Base-by-base conservation (phyloP, 106 monocot genomes). In the Apostasia shenzhenica region DNA sequence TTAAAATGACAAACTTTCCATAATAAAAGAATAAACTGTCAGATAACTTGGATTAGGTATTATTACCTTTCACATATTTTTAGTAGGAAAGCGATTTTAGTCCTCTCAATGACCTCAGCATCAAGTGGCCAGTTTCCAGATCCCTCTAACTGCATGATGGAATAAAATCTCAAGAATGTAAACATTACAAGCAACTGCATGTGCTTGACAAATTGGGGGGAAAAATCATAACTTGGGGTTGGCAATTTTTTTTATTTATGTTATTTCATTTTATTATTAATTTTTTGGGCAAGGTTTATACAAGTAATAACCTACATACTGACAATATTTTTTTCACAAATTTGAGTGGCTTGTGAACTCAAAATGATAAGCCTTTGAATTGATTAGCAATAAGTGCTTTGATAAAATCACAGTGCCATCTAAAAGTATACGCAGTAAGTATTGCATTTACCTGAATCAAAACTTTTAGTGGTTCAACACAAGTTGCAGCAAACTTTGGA, bases 81-180 rank as follows among this genome's bases (percentile, higher is more conserved):
- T 49, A 99, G 59, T 62, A 99, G 87, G 72, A 93, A 99, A 71
- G 99, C 87, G 55, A 72, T 61, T 76, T 93, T 99, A 54, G 92
- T 99, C 77, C 88, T 99, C 93, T 93, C 92, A 59, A 93, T 82
- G 38, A 90, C 85, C 67, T 72, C 61, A 59, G 66, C 57, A 67
- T 93, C 99, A 87, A 88, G 66, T 4, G 93, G 99, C 99, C 99
- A 99, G 42, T 80, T 87, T 5, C 89, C 89, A 38, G 99, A 99
- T 67, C 99, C 92, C 67, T 93, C 99, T 66, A 99, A 81, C 99
- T 99, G 68, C 14, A 71, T 68, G 45, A 61, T 55, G 5, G 61
- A 1, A 57, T 5, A 70, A 70, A 3, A 73, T 1, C 52, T 79
- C 44, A 79, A 48, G 10, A 69, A 56, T 43, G n/a, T 67, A 51